Conservation (phyloP, 139 green algal genomes). For the Medakamo hakoo region DNA sequence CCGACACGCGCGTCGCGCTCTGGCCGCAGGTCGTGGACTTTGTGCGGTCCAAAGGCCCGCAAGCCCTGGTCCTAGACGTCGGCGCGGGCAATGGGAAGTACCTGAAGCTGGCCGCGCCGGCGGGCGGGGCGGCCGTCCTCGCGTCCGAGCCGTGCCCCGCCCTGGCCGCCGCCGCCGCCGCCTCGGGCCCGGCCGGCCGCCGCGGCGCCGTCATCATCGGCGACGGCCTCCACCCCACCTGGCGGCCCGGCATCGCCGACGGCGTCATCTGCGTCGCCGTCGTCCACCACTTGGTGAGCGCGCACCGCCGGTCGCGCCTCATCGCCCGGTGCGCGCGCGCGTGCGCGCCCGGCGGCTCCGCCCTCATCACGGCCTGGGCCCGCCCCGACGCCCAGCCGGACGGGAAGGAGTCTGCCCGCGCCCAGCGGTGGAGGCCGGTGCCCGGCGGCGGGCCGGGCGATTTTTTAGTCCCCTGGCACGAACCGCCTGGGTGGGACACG, state of each 20-base stretch:
- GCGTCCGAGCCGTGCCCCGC: not conserved
- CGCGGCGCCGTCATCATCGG: constrained; percentile 71
- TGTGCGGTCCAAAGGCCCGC: constrained; percentile 45
- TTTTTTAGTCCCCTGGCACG: constrained; percentile 94
- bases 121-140: too few species aligned
- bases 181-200: constrained; percentile 13
- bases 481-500: constrained; percentile 66
- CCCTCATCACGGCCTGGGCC: constrained; percentile 83
- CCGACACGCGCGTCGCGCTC: constrained; percentile 72
- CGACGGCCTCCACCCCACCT: constrained; percentile 65
- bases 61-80: constrained; percentile 67
- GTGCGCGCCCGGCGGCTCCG: constrained; percentile 27
- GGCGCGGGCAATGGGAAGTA: constrained; percentile 99
- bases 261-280: constrained; percentile 91
- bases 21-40: constrained; percentile 81
- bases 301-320: constrained; percentile 34
- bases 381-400: not conserved
- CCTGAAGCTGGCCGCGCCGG: constrained; percentile 67
- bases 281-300: constrained; percentile 79
- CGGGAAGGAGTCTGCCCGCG: not conserved
- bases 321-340: not conserved
- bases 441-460: constrained; percentile 37
- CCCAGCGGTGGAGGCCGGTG: not conserved
- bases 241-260: constrained; percentile 47
- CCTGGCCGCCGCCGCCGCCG: not conserved